A percentile compares a stretch with the other conserved stretches of the same genome.
These are phyloP conservation scores for Circinella umbellata DNA, from an alignment of 371 early-diverging fungal genomes.

Conservation along the genomic window DNA sequence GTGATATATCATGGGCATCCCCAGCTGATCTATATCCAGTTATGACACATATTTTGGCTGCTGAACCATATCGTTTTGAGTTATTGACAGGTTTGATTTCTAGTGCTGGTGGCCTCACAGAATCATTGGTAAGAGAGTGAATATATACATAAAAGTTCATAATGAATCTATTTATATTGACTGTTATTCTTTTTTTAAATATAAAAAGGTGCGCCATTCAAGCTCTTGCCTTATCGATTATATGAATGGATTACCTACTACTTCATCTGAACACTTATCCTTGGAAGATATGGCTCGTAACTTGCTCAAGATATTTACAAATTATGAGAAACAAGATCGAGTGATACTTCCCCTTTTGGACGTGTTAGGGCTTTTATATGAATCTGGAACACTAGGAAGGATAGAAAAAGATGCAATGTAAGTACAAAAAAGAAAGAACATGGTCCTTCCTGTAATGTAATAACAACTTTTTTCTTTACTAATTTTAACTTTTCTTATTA, in stretches of 20 bases:
- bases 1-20: conserved; percentile 66
- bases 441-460: too few species aligned
- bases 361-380: conserved; percentile 68
- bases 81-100: conserved; percentile 72
- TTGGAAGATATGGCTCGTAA: conserved; percentile 33
- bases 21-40: conserved; percentile 70
- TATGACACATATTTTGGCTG: conserved; percentile 59
- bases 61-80: conserved; percentile 63
- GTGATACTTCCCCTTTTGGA: conserved; percentile 71
- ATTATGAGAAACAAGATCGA: conserved; percentile 63
- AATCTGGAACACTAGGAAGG: conserved; percentile 53
- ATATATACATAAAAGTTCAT: too few species aligned
- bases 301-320: conserved; percentile 51
- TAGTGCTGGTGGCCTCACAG: conserved; percentile 83
- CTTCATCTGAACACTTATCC: conserved; percentile 16
- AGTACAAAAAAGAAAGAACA: background rate
- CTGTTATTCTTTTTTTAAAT: too few species aligned
- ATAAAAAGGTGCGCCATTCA: conserved; percentile 67
- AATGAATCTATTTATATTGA: too few species aligned
- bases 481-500: conserved; percentile 1
- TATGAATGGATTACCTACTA: conserved; percentile 49
- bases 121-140: conserved; percentile 66
- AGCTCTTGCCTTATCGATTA: conserved; percentile 70
- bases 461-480: too few species aligned
- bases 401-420: conserved; percentile 43